A percentile compares a stretch with the other conserved stretches of the same genome.
Conservation (phyloP, 257 asterid species). For the Capsicum pubescens region DNA sequence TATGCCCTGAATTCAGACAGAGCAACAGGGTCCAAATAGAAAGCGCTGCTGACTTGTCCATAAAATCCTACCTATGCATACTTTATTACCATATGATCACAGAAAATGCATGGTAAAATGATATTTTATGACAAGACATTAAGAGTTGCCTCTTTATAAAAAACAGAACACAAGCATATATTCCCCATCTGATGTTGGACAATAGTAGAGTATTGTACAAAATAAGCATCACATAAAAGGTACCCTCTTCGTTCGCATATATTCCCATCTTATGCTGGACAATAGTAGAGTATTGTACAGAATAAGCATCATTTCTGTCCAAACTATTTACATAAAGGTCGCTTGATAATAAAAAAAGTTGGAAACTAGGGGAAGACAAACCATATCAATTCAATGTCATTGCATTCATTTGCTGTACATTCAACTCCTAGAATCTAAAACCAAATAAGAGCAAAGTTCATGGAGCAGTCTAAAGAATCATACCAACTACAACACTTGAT, state of each 20-base stretch:
- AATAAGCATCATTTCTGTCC: no score
- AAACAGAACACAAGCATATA: no score
- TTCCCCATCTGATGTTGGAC: no score
- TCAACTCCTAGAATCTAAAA: neutral
- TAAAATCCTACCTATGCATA: neutral
- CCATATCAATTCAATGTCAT: neutral
- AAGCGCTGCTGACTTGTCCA: neutral
- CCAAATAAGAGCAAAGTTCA: neutral
- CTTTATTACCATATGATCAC: neutral
- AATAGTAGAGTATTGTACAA: no score
- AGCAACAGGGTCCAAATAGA: neutral
- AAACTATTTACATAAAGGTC: neutral
- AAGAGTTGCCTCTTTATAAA: neutral
- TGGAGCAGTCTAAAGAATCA: slow-evolving; percentile 18
- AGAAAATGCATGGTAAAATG: neutral
- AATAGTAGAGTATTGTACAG: neutral
- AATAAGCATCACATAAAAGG: no score
- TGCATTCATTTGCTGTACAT: slow-evolving; percentile 9
- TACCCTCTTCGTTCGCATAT: no score
- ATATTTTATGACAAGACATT: no score
- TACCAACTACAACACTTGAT: slow-evolving; percentile 36
- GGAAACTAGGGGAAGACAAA: neutral
- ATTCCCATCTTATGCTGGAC: neutral
- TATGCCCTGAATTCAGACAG: neutral
- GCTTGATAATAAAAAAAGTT: neutral